Evolutionary conservation across 129 eudicot genomes (phyloP).

Genomic region (Saposhnikovia divaricata): DNA sequence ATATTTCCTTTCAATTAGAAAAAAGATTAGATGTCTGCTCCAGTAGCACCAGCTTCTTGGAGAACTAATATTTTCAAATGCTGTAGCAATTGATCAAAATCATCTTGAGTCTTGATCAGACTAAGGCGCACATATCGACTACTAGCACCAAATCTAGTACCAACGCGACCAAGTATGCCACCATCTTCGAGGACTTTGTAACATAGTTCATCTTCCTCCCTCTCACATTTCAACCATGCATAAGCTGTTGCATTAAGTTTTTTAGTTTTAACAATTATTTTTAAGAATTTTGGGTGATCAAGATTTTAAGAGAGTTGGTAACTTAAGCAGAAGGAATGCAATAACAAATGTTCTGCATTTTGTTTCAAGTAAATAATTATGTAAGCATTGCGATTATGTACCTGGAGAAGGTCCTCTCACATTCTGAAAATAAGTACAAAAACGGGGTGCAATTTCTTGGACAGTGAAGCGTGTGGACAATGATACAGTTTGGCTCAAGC

Average conservation of each 20-base stretch:
- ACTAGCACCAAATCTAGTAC: slow-evolving; percentile 4
- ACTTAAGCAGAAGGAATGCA: background rate
- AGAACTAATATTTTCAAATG: background rate
- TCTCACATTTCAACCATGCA: slow-evolving; percentile 10
- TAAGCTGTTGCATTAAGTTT: background rate
- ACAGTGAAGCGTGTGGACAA: slow-evolving; percentile 46
- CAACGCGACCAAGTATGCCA: slow-evolving; percentile 7
- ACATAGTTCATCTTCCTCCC: slow-evolving; percentile 6
- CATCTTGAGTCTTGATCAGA: slow-evolving; percentile 8
- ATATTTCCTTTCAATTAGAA: background rate
- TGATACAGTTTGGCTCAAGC: slow-evolving; percentile 31
- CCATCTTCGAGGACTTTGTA: background rate
- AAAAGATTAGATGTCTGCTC: background rate
- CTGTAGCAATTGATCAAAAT: background rate
- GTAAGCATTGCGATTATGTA: background rate
- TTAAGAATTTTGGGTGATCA: background rate
- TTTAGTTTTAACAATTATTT: too few species aligned
- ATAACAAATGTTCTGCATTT: background rate
- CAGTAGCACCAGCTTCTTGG: background rate
- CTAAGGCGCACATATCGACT: background rate
- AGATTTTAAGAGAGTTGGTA: too few species aligned
- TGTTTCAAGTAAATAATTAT: background rate
- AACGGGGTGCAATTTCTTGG: slow-evolving; percentile 43
- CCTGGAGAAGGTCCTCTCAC: slow-evolving; percentile 79
- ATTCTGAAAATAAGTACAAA: slow-evolving; percentile 43